Evolutionary conservation across 768 basidiomycete species (phyloP).

Genomic region (Tephrocybe sp.): DNA sequence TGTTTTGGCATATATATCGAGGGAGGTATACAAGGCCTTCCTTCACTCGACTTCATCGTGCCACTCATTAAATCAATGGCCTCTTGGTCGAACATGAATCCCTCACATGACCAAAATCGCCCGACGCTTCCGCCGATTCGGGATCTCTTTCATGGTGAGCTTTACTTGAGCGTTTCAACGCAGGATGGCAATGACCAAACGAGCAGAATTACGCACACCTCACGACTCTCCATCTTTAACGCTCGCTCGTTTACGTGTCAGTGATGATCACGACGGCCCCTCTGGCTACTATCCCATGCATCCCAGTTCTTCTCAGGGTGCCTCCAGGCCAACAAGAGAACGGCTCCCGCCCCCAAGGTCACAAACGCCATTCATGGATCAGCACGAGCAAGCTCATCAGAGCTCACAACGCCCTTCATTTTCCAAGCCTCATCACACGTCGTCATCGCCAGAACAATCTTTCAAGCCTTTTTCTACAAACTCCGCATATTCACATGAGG

Average conservation of each 20-base stretch:
- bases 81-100: constrained; percentile 29
- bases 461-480: neutral
- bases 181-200: neutral
- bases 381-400: neutral
- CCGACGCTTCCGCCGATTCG: constrained; percentile 73
- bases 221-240: constrained; percentile 38
- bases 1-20: constrained; percentile 14
- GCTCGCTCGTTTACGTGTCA: constrained; percentile 43
- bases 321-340: neutral
- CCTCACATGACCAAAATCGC: constrained; percentile 32
- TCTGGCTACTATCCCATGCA: constrained; percentile 9
- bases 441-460: neutral
- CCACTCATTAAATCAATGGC: constrained; percentile 21
- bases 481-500: neutral
- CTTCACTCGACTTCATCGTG: constrained; percentile 1
- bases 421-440: neutral
- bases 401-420: neutral
- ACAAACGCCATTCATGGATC: constrained; percentile 4
- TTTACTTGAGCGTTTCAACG: neutral
- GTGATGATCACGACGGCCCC: constrained; percentile 32
- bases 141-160: constrained; percentile 62
- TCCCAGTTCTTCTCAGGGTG: constrained; percentile 4
- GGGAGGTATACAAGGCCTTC: neutral
- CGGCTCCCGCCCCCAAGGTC: neutral
- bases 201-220: constrained; percentile 12